Conservation (phyloP, 805 yeast genomes). For the Candida palmyrensis region DNA sequence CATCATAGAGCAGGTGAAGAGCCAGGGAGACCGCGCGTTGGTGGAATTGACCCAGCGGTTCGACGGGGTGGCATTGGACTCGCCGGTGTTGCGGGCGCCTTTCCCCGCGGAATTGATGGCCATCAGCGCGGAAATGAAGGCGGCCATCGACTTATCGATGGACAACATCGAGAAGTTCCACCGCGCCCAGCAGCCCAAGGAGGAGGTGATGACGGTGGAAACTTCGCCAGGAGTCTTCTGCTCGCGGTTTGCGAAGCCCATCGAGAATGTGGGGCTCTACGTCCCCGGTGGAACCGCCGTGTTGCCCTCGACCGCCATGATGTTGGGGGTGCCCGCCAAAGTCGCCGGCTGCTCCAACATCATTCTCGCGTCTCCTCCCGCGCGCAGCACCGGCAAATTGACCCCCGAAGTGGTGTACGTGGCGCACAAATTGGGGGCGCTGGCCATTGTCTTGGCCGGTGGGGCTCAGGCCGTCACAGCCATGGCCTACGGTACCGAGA, state of each 20-base stretch:
- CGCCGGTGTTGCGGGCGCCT: slow-evolving; percentile 84
- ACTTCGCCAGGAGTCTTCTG: slow-evolving; percentile 93
- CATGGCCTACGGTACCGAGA: slow-evolving; percentile 96
- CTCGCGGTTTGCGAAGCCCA: slow-evolving; percentile 92
- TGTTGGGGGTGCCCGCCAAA: slow-evolving; percentile 97
- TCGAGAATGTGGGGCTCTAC: slow-evolving; percentile 90
- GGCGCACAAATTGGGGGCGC: slow-evolving; percentile 93
- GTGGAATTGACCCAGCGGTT: slow-evolving; percentile 88
- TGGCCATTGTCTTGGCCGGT: slow-evolving; percentile 88
- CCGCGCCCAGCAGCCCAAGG: slow-evolving; percentile 77
- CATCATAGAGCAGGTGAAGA: slow-evolving; percentile 72
- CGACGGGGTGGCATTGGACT: slow-evolving; percentile 68
- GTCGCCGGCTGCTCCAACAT: slow-evolving; percentile 97
- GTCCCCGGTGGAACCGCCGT: slow-evolving; percentile 99
- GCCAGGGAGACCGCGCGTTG: slow-evolving; percentile 80
- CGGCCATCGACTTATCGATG: slow-evolving; percentile 85
- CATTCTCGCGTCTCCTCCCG: slow-evolving; percentile 90
- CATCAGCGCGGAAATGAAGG: slow-evolving; percentile 66
- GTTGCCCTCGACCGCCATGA: slow-evolving; percentile 93
- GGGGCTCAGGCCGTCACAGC: slow-evolving; percentile 99
- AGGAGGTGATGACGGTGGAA: slow-evolving; percentile 73
- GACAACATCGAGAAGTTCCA: slow-evolving; percentile 89
- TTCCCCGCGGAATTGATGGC: slow-evolving; percentile 74
- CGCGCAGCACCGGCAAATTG: slow-evolving; percentile 79
- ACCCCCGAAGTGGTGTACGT: slow-evolving; percentile 98